Conservation (phyloP, 192 early-diverging fungal species). For the Coemansia sp. region DNA sequence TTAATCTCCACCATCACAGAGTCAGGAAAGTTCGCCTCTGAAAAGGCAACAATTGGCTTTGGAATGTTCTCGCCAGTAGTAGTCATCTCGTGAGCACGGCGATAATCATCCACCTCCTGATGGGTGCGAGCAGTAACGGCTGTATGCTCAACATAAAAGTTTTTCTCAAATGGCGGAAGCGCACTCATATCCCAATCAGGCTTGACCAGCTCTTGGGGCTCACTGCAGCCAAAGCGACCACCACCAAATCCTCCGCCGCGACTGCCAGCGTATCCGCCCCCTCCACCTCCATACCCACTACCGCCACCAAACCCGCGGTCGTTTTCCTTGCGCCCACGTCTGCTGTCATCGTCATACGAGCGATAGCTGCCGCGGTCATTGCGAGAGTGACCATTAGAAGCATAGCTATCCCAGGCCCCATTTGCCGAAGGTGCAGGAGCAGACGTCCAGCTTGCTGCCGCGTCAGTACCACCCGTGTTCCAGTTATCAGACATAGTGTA, state of each 20-base stretch:
- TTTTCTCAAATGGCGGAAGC: slow-evolving; percentile 88
- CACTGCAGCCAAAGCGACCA: slow-evolving; percentile 12
- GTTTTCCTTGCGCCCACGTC: slow-evolving; percentile 64
- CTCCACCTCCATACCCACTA: slow-evolving; percentile 18
- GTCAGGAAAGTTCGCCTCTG: slow-evolving; percentile 87
- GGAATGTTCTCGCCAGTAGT: slow-evolving; percentile 83
- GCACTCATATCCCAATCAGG: slow-evolving; percentile 60
- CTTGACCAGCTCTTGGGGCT: slow-evolving; percentile 38
- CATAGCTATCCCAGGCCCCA: slow-evolving; percentile 21
- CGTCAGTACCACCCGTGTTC: slow-evolving; percentile 18
- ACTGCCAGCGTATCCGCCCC: too few relatives aligned
- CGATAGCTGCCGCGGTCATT: slow-evolving; percentile 58
- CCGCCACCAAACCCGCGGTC: slow-evolving; percentile 18
- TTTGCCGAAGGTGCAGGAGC: slow-evolving; percentile 2
- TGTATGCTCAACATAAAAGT: slow-evolving; percentile 91
- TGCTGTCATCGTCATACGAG: slow-evolving; percentile 64
- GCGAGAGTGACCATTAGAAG: slow-evolving; percentile 29
- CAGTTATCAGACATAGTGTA: slow-evolving; percentile 24
- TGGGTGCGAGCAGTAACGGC: slow-evolving; percentile 65
- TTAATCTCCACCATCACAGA: slow-evolving; percentile 88
- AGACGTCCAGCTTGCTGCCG: slow-evolving; percentile 1
- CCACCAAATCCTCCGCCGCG: slow-evolving; percentile 17
- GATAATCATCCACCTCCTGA: slow-evolving; percentile 76
- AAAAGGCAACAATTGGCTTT: slow-evolving; percentile 84
- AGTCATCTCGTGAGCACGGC: slow-evolving; percentile 77